Percentiles rank a stretch among this genome's conserved stretches.
phyloP scores from a whole-genome alignment of 2,329 filamentous ascomycete genomes.

The Thelonectria blattea region DNA sequence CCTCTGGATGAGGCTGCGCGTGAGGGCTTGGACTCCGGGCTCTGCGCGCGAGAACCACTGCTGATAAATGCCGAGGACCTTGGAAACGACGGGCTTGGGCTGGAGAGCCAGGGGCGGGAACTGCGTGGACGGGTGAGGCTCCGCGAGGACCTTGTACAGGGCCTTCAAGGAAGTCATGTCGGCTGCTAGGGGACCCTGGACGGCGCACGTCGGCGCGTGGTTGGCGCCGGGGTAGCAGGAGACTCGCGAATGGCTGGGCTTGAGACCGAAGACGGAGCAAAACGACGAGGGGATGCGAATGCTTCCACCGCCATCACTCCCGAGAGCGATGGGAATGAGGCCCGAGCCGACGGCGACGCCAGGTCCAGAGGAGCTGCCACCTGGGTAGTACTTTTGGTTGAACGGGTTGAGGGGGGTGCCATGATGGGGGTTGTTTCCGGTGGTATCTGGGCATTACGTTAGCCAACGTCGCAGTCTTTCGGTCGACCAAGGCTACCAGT shows the following conservation, averaged over 20 bases:
- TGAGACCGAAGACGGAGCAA: constrained; percentile 77
- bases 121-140: constrained; percentile 63
- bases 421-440: constrained; percentile 74
- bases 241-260: constrained; percentile 71
- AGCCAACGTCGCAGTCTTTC: constrained; percentile 2
- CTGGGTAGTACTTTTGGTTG: constrained; percentile 75
- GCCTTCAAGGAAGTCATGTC: constrained; percentile 71
- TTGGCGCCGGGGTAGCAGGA: constrained; percentile 65
- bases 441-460: constrained; percentile 61
- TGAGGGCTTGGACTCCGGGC: constrained; percentile 50
- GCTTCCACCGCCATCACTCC: constrained; percentile 75
- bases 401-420: constrained; percentile 81
- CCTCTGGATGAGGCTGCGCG: constrained; percentile 54
- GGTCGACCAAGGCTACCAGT: neutral
- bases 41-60: constrained; percentile 64
- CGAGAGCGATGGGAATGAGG: constrained; percentile 73
- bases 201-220: constrained; percentile 66
- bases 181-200: constrained; percentile 70
- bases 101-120: constrained; percentile 54
- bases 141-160: constrained; percentile 68
- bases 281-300: constrained; percentile 76
- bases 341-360: constrained; percentile 74
- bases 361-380: constrained; percentile 77
- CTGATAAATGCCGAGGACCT: constrained; percentile 67
- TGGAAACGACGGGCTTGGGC: constrained; percentile 39